These are phyloP conservation scores for Carpediemonas membranifera DNA, from an alignment of 78 protist species.

Conservation along the genomic window DNA sequence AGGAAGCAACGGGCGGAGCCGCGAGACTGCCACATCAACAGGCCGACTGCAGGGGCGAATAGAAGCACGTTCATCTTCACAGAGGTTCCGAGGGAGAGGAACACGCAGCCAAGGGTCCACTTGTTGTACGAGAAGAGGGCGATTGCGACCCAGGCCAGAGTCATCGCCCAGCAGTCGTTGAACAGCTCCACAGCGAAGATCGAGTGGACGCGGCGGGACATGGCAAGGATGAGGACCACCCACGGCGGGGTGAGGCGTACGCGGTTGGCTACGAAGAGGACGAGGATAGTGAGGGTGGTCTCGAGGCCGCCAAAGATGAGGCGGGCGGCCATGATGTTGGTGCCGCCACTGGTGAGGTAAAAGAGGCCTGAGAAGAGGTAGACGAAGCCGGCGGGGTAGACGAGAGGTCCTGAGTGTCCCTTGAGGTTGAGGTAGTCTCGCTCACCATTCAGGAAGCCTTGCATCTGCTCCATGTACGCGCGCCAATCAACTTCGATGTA, in stretches of 20 bases:
- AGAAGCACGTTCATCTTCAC: constrained; percentile 77
- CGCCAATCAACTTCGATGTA: constrained; percentile 74
- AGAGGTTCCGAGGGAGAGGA: constrained; percentile 46
- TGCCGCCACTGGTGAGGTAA: constrained; percentile 38
- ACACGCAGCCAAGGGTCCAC: constrained; percentile 47
- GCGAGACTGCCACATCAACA: constrained; percentile 31
- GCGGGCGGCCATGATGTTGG: constrained; percentile 43
- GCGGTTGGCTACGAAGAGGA: constrained; percentile 9
- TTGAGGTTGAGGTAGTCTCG: constrained; percentile 37
- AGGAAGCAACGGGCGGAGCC: constrained; percentile 19
- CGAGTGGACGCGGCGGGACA: constrained; percentile 64
- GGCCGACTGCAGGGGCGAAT: constrained; percentile 53
- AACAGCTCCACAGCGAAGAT: constrained; percentile 72
- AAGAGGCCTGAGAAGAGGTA: constrained; percentile 25
- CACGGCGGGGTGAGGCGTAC: too few relatives aligned
- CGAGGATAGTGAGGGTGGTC: neutral
- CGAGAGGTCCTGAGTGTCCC: constrained; percentile 69
- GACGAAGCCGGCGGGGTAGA: constrained; percentile 63
- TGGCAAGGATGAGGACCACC: neutral
- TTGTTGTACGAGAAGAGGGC: constrained; percentile 7
- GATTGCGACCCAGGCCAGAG: constrained; percentile 42
- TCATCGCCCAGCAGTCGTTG: constrained; percentile 70
- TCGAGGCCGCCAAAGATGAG: constrained; percentile 34
- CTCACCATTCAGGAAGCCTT: constrained; percentile 44
- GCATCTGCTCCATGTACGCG: constrained; percentile 70